Evolutionary conservation across 31 red algal species (phyloP), one percentile per base, ranked within the genome.

Genomic region (Porphyra umbilicalis): DNA sequence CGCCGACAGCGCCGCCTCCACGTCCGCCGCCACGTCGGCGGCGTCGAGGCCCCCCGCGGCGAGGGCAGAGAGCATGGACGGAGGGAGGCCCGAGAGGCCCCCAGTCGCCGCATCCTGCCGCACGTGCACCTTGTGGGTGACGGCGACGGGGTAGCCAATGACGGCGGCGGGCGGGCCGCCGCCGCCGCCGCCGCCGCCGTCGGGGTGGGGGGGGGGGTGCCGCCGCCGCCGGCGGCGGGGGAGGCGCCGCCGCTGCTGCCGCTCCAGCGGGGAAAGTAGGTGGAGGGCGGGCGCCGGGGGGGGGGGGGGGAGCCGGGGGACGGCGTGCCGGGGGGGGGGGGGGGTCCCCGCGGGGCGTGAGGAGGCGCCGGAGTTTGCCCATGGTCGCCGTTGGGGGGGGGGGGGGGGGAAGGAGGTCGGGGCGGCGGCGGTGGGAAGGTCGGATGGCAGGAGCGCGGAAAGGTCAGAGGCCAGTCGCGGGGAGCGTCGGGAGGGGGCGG

Each of bases 81-180:
- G 81, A 15, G 81, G 81, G 29, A 82, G 75, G 1, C 81, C 81
- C 35, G 16, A 36, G 5, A 82, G 36, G 7, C 39, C 81, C 32
- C 68, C 75, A 5, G 81, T 75, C 25, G 38, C 35, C 15, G 35
- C 75, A 8, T 82, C 81, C 13, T 68, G 36, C 75, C 75, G 68
- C 25, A 82, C 81, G 37, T 82, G 81, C 71, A 82, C 81, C 75
- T 82, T 82, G 81, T 82, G 81, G 18, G 34, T 40, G 71, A 82
- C 81, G 18, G 71, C 36, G 16, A 75, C 35, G 18, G 81, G 81
- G 34, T 68, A 39, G 25, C 81, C 38, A 82, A 82, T 82, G 57
- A 71, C 11, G 25, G 57, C 25, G 38, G 7, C 9, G 7, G 38
- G 38, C 38, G 9, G 38, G 7, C 7, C 38, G 7, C 38, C 38